These are phyloP conservation scores for Neobulgaria alba DNA, from an alignment of 2,329 filamentous ascomycete genomes.

Conservation along the genomic window DNA sequence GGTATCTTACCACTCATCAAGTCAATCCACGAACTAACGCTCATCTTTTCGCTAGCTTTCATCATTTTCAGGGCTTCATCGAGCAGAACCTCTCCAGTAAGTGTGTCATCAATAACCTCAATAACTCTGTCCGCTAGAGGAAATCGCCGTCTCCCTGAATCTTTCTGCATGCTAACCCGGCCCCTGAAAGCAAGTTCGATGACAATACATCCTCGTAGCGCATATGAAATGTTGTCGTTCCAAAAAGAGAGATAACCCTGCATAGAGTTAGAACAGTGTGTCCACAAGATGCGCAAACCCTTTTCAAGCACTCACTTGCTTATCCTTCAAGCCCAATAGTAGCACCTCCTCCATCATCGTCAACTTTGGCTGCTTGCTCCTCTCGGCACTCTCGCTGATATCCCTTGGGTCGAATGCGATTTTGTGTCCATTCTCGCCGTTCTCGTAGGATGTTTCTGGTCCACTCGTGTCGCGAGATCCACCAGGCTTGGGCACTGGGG, in stretches of 20 bases:
- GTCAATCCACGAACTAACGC: constrained; percentile 97
- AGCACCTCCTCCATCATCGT: constrained; percentile 98
- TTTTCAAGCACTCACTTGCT: constrained; percentile 61
- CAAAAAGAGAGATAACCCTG: constrained; percentile 98
- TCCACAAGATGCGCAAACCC: not conserved
- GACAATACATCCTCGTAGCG: constrained; percentile 93
- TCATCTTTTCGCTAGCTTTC: constrained; percentile 99
- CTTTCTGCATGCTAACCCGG: constrained; percentile 97
- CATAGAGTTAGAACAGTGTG: constrained; percentile 8
- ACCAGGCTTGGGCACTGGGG: constrained; percentile 55
- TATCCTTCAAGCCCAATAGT: constrained; percentile 92
- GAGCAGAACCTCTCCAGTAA: constrained; percentile 92
- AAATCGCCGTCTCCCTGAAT: constrained; percentile 83
- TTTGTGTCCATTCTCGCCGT: constrained; percentile 91
- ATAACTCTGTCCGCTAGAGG: constrained; percentile 88
- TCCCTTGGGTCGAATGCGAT: constrained; percentile 96
- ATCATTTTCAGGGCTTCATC: constrained; percentile 99
- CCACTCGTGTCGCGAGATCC: constrained; percentile 45
- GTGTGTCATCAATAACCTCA: constrained; percentile 92
- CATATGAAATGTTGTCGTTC: constrained; percentile 99
- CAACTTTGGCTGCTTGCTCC: constrained; percentile 95
- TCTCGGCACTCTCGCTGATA: constrained; percentile 91
- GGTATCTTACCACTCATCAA: constrained; percentile 75
- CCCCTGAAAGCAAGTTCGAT: constrained; percentile 94
- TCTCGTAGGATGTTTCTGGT: constrained; percentile 81